phyloP scores from a whole-genome alignment of 805 yeast species.

The Candida silvicultrix region DNA sequence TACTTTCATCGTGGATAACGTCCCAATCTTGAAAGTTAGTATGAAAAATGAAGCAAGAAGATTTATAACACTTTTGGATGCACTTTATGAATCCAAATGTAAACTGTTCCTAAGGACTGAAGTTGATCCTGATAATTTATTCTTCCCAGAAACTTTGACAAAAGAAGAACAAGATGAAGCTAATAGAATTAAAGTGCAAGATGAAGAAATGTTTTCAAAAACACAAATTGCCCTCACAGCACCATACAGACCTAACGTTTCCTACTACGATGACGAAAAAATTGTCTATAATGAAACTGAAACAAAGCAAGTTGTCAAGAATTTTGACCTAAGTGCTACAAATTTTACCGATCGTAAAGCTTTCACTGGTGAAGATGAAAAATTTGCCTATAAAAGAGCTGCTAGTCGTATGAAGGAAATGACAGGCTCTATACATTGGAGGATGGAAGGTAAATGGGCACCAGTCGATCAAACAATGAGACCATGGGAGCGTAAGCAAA shows the following conservation, averaged over 20 bases:
- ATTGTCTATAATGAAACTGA: constrained; percentile 25
- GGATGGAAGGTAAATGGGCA: constrained; percentile 43
- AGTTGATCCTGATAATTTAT: constrained; percentile 43
- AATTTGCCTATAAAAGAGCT: constrained; percentile 67
- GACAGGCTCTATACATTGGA: constrained; percentile 49
- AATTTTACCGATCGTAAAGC: constrained; percentile 44
- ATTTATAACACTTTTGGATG: constrained; percentile 61
- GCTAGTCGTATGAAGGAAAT: constrained; percentile 58
- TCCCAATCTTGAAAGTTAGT: constrained; percentile 50
- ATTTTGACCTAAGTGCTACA: constrained; percentile 17
- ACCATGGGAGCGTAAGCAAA: constrained; percentile 44
- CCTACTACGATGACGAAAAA: constrained; percentile 50
- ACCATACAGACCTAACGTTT: constrained; percentile 66
- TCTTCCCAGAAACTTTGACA: constrained; percentile 47
- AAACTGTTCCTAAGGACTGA: constrained; percentile 48
- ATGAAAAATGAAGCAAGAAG: constrained; percentile 65
- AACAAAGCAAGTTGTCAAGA: constrained; percentile 3
- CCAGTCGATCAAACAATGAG: constrained; percentile 46
- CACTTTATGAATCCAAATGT: constrained; percentile 62
- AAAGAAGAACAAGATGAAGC: constrained; percentile 23
- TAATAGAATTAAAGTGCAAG: constrained; percentile 42
- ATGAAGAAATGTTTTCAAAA: constrained; percentile 64
- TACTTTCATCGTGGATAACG: constrained; percentile 50
- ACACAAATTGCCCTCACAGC: constrained; percentile 52
- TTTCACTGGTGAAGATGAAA: constrained; percentile 74